Percentiles rank a stretch among this genome's conserved stretches.
Evolutionary conservation across 1,284 basidiomycete genomes (phyloP).

Genomic region (Tylopilus sp.): DNA sequence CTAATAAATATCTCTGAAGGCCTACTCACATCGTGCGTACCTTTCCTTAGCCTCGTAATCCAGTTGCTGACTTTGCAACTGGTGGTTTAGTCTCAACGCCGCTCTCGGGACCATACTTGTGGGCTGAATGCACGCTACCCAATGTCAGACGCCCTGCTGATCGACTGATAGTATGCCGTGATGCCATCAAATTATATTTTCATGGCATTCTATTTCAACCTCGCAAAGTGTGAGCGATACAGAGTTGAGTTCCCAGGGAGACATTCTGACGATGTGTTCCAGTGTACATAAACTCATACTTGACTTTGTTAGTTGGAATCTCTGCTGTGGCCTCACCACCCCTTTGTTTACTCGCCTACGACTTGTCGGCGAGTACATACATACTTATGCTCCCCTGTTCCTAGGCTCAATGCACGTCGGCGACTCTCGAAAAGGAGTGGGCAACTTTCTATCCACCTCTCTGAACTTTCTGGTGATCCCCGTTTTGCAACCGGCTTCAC

Average conservation of each 20-base stretch:
- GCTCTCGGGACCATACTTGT: constrained; percentile 42
- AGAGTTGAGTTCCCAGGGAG: background rate
- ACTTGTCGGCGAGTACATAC: no score
- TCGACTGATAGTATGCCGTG: constrained; percentile 10
- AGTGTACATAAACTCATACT: constrained; percentile 22
- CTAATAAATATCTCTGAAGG: constrained; percentile 16
- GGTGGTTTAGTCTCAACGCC: constrained; percentile 41
- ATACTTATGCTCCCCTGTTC: background rate
- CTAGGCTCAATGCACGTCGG: constrained; percentile 16
- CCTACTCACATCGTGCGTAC: constrained; percentile 44
- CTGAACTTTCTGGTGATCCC: constrained; percentile 9
- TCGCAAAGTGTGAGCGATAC: constrained; percentile 15
- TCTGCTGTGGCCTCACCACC: background rate
- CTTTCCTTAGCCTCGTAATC: background rate
- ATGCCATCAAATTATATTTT: constrained; percentile 23
- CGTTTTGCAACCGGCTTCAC: constrained; percentile 7
- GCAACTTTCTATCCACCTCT: constrained; percentile 13
- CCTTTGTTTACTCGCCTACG: background rate
- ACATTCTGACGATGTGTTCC: background rate
- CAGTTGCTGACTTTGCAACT: background rate
- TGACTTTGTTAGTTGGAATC: constrained; percentile 15
- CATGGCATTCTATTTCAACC: constrained; percentile 23
- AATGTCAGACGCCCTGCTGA: background rate
- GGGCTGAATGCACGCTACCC: background rate
- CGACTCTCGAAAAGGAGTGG: background rate